Base-by-base conservation (phyloP, 1,139 yeast species). In the Hemisphaericaspora subhashii region DNA sequence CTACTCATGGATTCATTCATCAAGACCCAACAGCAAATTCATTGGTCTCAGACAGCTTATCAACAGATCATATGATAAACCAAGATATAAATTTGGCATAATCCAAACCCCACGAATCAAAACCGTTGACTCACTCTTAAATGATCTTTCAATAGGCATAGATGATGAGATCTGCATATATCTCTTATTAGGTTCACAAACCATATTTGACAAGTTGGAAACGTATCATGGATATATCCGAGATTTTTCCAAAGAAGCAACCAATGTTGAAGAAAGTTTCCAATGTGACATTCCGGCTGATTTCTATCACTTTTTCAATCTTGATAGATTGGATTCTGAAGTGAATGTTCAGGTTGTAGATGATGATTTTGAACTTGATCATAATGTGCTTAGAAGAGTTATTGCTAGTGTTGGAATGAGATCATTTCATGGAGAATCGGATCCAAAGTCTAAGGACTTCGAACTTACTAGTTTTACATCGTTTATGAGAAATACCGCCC, bases 381-480 rank as follows among this genome's bases (percentile, higher is more conserved):
- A 43, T 1, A 41, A 42, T 1, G 40, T 54, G 1, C 32, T 58
- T 28, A 40, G 47, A 26, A 46, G 74, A 33, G 55, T 56, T 2
- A 35, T 78, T 2, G 81, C 79, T 0, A 70, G 81, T 0, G 51
- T 67, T 2, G 83, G 77, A 0, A 52, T 66, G n/a, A 70, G 69
- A 42, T 58, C 67, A 1, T 44, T 43, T 15, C 46, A 47, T 4
- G 47, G 41, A 10, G 24, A 36, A 15, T 13, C 36, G 3, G 26
- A 5, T 17, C 31, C 18, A 33, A 25, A 30, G 2, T 37, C 44
- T 2, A 51, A 41, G 24, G 51, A 54, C 11, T 37, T 64, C 42
- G 81, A 77, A 44, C 41, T 80, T 3, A 78, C 85, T 0, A 75
- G 74, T 2, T 73, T 77, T 41, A 71, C 81, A 0, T 78, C 86